Evolutionary conservation across 1,139 yeast genomes (phyloP), one percentile per base, ranked within the genome.

Genomic region (Kazachstania sp.): DNA sequence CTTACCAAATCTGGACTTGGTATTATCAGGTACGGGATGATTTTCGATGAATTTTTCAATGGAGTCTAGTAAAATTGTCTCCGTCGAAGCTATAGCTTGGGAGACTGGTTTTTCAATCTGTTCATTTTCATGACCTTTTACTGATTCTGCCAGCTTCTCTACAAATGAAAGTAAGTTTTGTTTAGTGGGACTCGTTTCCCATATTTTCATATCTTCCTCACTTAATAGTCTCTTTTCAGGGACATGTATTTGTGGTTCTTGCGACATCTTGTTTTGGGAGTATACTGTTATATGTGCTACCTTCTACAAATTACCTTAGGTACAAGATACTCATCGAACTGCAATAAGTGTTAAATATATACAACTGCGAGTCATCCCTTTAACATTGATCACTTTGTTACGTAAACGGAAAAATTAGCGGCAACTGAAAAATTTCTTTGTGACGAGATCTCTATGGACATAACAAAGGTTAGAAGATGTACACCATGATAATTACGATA

Each of bases 1-100:
- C 59, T 94, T 94, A 2, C 99, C 99, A 63, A 92, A 92, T 52
- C 99, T 71, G 8, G 96, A 84, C 1, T 76, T 67, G 48, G 78
- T 76, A 5, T 59, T 54, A 50, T 83, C 92, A 67, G 68, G 62
- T 0, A 95, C 90, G 0, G 97, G 97, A 59, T 84, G 78, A 1
- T 59, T 54, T 2, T 71, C 71, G 0, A 84, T 73, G 0, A 78
- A 61, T 0, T 40, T 50, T 2, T 69, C 67, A 0, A 88, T 74
- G 2, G 67, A 56, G 4, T 72, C 71, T 15, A 90, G 62, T 0
- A 81, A 51, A 6, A 38, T 16, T 0, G 52, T 52, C 15, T 74
- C 49, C 3, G 83, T 50, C 0, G 66, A 50, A 3, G 56, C 51
- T 0, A 75, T 67, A 0, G 67, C 46, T 0, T 56, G 55, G 0